Percentiles rank a stretch among this genome's conserved stretches.
These are phyloP conservation scores for Neofusicoccum laricinum DNA, from an alignment of 2,329 filamentous ascomycete species.

Conservation along the genomic window DNA sequence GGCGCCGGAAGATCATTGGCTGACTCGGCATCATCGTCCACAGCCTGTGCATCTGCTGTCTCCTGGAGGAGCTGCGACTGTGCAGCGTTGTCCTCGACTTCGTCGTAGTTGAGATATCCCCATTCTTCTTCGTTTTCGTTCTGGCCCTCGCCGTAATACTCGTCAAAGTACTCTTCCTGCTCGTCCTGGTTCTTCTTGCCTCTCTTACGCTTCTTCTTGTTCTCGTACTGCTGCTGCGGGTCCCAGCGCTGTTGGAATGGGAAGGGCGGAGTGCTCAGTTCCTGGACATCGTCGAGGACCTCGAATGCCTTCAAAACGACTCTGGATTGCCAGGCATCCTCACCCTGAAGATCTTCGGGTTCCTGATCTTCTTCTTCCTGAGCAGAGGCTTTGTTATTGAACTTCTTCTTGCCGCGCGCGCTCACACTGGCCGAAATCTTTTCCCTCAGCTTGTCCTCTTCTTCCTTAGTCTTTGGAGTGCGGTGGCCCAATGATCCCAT, in stretches of 20 bases:
- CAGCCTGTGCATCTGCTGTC: constrained; percentile 19
- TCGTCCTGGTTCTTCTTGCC: constrained; percentile 28
- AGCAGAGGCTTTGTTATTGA: constrained; percentile 13
- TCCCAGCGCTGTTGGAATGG: constrained; percentile 92
- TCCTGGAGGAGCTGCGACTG: constrained; percentile 27
- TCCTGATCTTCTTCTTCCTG: constrained; percentile 22
- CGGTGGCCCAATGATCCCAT: constrained; percentile 71
- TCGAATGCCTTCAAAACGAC: constrained; percentile 78
- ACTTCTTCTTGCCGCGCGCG: constrained; percentile 17
- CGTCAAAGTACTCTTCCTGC: constrained; percentile 23
- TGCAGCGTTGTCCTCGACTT: constrained; percentile 26
- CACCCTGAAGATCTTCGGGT: constrained; percentile 37
- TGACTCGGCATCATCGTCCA: constrained; percentile 31
- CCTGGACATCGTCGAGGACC: constrained; percentile 59
- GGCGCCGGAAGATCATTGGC: constrained; percentile 60
- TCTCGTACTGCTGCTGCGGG: constrained; percentile 61
- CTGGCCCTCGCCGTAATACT: constrained; percentile 38
- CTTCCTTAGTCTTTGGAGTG: constrained; percentile 64
- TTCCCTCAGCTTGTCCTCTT: constrained; percentile 61
- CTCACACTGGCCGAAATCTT: constrained; percentile 43
- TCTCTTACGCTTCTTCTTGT: constrained; percentile 40
- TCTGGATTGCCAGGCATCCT: constrained; percentile 69
- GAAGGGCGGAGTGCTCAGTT: constrained; percentile 74
- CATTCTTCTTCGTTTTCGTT: constrained; percentile 22
- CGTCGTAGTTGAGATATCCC: constrained; percentile 31